Percentiles rank a stretch among this genome's conserved stretches.
Conservation (phyloP, 768 basidiomycete genomes). For the Suillus bovinus region DNA sequence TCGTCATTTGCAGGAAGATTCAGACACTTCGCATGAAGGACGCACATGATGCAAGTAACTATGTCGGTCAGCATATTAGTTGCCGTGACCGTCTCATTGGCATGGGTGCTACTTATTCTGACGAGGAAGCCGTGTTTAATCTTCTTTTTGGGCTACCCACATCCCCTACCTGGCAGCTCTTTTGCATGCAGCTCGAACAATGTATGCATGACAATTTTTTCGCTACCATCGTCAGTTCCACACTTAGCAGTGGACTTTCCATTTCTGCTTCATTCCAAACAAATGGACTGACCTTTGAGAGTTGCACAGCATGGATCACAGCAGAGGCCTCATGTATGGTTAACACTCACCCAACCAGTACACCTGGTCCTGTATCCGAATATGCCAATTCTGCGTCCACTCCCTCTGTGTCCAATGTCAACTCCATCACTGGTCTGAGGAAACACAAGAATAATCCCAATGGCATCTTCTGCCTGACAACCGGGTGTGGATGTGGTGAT, state of each 20-base stretch:
- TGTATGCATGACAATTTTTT: neutral
- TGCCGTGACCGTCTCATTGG: neutral
- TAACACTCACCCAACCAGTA: neutral
- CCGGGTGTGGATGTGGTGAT: neutral
- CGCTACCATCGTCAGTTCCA: neutral
- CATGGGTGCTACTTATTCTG: neutral
- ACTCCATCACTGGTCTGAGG: neutral
- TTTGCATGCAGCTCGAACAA: neutral
- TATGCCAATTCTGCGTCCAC: neutral
- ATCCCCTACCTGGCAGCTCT: neutral
- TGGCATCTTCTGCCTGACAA: neutral
- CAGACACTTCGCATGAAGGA: neutral
- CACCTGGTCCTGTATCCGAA: neutral
- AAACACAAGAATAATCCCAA: neutral
- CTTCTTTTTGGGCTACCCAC: neutral
- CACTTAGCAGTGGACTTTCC: neutral
- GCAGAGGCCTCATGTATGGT: neutral
- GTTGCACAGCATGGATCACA: neutral
- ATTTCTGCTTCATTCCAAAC: neutral
- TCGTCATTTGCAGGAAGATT: neutral
- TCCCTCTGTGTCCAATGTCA: neutral
- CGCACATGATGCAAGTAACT: neutral
- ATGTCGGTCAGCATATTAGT: neutral
- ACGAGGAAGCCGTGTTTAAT: neutral
- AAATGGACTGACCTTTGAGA: neutral